These are phyloP conservation scores for Coemansia sp. DNA, from an alignment of 192 early-diverging fungal species.

Conservation along the genomic window DNA sequence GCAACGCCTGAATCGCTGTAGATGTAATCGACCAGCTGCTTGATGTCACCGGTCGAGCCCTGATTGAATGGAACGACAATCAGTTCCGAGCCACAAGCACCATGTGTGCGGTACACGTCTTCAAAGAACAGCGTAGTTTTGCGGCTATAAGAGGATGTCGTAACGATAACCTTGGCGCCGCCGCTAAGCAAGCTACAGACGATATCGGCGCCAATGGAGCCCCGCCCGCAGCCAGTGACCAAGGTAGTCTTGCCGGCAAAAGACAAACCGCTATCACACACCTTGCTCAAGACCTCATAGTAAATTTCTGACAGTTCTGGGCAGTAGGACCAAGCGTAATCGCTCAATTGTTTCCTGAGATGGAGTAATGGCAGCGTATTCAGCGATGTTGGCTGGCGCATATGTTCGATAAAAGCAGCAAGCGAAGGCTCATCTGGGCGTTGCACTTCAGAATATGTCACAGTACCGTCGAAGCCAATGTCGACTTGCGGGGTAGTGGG, in stretches of 20 bases:
- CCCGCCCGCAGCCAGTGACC: slow-evolving; percentile 86
- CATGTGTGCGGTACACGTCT: slow-evolving; percentile 80
- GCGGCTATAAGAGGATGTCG: slow-evolving; percentile 81
- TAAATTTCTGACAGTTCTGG: slow-evolving; percentile 68
- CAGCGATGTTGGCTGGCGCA: slow-evolving; percentile 58
- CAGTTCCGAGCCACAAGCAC: slow-evolving; percentile 79
- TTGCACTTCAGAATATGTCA: slow-evolving; percentile 77
- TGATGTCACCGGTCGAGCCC: slow-evolving; percentile 78
- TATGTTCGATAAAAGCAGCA: slow-evolving; percentile 79
- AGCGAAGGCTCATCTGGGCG: slow-evolving; percentile 75
- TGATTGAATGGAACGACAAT: slow-evolving; percentile 94
- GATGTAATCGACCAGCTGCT: slow-evolving; percentile 80
- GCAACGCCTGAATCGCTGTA: slow-evolving; percentile 60
- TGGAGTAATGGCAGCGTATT: slow-evolving; percentile 31
- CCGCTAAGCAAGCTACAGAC: slow-evolving; percentile 85
- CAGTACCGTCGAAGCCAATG: slow-evolving; percentile 69
- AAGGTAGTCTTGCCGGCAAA: slow-evolving; percentile 80
- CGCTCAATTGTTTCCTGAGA: not conserved
- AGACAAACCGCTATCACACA: slow-evolving; percentile 74
- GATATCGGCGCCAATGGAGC: slow-evolving; percentile 86
- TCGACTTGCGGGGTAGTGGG: slow-evolving; percentile 79
- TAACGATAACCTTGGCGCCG: slow-evolving; percentile 85
- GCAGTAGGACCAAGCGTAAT: slow-evolving; percentile 62
- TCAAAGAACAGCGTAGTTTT: slow-evolving; percentile 81
- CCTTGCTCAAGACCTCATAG: slow-evolving; percentile 66